Evolutionary conservation across 2,329 filamentous ascomycete species (phyloP), one percentile per base, ranked within the genome.

Genomic region (Aspergillus terreus): DNA sequence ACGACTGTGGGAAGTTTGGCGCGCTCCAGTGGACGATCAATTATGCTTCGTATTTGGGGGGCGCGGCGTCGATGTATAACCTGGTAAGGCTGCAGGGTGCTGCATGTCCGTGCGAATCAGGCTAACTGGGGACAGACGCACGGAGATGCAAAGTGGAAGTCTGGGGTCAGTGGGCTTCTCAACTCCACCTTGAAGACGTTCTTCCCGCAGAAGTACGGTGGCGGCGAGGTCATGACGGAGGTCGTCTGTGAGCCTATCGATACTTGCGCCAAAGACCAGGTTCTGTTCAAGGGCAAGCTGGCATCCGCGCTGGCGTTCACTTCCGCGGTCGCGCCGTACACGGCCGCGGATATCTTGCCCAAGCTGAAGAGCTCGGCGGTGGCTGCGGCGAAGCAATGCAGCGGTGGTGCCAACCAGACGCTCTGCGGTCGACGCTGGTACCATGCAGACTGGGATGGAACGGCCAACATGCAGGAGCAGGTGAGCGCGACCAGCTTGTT

Each of bases 201-300:
- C 73, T 70, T 74, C 15, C 69, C 75, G 0, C 62, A 71, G n/a
- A 43, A 76, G 14, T 47, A 47, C 17, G 44, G 40, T 33, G n/a
- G 43, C 11, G 47, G 47, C 9, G 66, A 76, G 54, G 68, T 83
- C 60, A 78, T 84, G 70, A 80, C 73, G 58, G 82, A 86, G 64
- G 69, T 72, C 25, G 72, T 78, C 6, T 86, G 83, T 64, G 83
- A 85, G 65, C 65, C 58, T 51, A 55, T 68, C 49, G 61, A 69
- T 56, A 71, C 60, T 19, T 85, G 83, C 70, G 79, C 84, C 62
- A 71, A 76, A 25, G 81, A 85, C 55, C 79, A 83, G 66, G 76
- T 74, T 49, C 79, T 77, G 4, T 86, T 86, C 76, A 86, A 86
- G 70, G 82, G 81, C 14, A 84, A 83, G 59, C 73, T 85, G 5